Evolutionary conservation across 805 yeast genomes (phyloP).

Genomic region (Spathaspora boniae): DNA sequence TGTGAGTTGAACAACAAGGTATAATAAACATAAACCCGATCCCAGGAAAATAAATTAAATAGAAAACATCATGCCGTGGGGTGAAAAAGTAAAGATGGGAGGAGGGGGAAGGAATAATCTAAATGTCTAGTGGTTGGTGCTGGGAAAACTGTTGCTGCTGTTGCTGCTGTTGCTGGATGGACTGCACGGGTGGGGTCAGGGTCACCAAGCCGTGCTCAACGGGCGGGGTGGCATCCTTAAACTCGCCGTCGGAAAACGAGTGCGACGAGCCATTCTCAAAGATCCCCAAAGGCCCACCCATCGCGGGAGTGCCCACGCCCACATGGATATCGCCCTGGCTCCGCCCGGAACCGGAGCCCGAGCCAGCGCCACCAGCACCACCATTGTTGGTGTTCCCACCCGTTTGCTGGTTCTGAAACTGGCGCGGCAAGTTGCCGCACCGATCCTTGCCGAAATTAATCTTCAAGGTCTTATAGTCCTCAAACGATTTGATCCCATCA

Average conservation of each 20-base stretch:
- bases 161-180: conserved; percentile 4
- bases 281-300: conserved; percentile 8
- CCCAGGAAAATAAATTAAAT: no score
- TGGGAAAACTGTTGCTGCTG: conserved; percentile 4
- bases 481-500: conserved; percentile 79
- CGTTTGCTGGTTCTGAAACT: conserved; percentile 41
- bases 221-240: no score
- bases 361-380: no score
- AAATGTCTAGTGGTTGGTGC: no score
- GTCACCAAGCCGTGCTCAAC: no score
- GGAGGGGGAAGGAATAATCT: no score
- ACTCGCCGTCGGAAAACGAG: conserved; percentile 7
- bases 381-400: not conserved
- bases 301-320: not conserved
- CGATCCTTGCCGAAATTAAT: conserved; percentile 93
- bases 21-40: no score
- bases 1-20: no score
- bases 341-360: no score
- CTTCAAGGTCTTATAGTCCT: conserved; percentile 61
- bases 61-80: no score
- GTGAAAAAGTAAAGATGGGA: no score
- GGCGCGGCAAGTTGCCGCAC: conserved; percentile 92
- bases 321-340: conserved; percentile 3
- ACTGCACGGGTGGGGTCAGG: conserved; percentile 2
- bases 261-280: conserved; percentile 9